phyloP scores from a whole-genome alignment of 2,329 filamentous ascomycete species.

The Cladophialophora chaetospira region DNA sequence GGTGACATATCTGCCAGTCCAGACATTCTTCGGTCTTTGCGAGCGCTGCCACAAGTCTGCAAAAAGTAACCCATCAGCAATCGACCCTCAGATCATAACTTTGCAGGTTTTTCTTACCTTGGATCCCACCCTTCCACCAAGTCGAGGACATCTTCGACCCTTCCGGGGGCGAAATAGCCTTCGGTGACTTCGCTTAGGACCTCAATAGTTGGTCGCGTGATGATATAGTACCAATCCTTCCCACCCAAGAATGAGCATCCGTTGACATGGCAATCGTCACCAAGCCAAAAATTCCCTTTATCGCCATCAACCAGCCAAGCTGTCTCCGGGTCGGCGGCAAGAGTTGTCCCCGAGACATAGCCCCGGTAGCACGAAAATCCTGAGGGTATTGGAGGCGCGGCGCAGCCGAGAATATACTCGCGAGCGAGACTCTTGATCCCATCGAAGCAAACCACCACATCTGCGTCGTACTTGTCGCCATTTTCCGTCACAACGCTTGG shows the following conservation, averaged over 20 bases:
- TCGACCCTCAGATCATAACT: not conserved
- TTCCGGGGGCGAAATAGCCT: not conserved
- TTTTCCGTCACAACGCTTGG: not conserved
- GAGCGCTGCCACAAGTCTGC: not conserved
- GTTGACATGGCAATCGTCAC: not conserved
- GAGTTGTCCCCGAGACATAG: not conserved
- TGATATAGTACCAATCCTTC: not conserved
- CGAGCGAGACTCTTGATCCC: not conserved
- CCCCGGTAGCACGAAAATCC: not conserved
- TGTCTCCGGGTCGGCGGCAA: not conserved
- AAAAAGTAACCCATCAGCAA: not conserved
- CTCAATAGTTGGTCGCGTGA: not conserved
- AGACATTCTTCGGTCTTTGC: not conserved
- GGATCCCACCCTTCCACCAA: not conserved
- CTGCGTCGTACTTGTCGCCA: not conserved
- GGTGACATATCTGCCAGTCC: not conserved
- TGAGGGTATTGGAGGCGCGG: not conserved
- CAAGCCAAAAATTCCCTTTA: not conserved
- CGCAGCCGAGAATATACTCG: not conserved
- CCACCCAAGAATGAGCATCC: not conserved
- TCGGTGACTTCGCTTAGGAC: not conserved
- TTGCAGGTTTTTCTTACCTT: not conserved
- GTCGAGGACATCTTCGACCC: not conserved
- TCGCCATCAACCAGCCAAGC: not conserved
- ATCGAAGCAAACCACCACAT: not conserved